Conservation (phyloP, 805 yeast genomes). For the Hanseniaspora pseudoguilliermondii region DNA sequence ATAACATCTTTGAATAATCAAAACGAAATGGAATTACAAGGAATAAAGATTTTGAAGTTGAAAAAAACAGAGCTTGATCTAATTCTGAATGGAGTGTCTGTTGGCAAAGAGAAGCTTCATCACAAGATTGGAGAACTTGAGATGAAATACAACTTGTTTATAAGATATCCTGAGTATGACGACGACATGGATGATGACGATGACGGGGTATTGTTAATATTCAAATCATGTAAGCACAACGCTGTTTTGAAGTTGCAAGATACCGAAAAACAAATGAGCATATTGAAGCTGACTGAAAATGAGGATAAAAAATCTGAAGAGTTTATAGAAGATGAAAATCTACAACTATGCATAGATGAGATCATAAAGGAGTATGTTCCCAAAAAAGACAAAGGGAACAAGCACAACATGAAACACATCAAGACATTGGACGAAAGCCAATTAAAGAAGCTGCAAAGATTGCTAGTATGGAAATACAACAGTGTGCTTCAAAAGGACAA, state of each 20-base stretch:
- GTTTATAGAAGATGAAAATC: conserved; percentile 3
- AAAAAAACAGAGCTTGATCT: conserved; percentile 1
- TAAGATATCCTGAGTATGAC: conserved; percentile 13
- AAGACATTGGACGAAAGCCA: background rate
- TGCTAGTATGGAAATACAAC: background rate
- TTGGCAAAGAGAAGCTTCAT: background rate
- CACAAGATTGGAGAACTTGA: conserved; percentile 4
- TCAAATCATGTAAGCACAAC: conserved; percentile 12
- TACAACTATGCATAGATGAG: conserved; percentile 2
- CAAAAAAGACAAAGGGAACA: background rate
- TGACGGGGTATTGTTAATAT: conserved; percentile 5
- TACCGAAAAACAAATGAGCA: background rate
- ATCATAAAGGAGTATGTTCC: conserved; percentile 1
- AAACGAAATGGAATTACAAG: background rate
- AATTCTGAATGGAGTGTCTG: background rate
- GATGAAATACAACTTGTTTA: conserved; percentile 11
- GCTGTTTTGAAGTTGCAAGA: conserved; percentile 5
- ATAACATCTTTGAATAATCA: background rate
- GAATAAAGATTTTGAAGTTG: background rate
- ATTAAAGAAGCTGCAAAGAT: background rate
- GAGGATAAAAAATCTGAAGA: background rate
- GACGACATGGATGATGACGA: background rate
- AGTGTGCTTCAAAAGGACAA: background rate
- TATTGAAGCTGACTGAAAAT: background rate
- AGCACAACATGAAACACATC: background rate